These are phyloP conservation scores for Vararia minispora DNA, from an alignment of 768 basidiomycete genomes.

Conservation along the genomic window DNA sequence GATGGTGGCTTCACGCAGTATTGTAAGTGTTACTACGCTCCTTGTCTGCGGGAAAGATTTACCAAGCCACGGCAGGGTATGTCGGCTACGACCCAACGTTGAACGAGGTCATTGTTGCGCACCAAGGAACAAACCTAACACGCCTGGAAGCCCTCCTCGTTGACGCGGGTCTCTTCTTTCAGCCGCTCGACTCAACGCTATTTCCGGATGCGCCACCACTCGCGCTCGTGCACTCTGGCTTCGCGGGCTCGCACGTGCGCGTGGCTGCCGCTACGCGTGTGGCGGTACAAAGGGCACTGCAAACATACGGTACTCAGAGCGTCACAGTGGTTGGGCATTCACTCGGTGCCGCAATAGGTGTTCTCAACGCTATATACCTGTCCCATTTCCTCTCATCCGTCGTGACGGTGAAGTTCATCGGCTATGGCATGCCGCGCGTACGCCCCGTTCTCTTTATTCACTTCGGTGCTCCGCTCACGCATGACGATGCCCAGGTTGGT, in stretches of 20 bases:
- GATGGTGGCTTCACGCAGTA: too few relatives aligned
- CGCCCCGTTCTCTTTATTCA: slow-evolving; percentile 23
- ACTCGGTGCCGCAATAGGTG: slow-evolving; percentile 18
- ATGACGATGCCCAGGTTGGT: too few relatives aligned
- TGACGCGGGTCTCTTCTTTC: slow-evolving; percentile 12
- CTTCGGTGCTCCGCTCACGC: too few relatives aligned
- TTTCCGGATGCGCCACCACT: slow-evolving; percentile 40
- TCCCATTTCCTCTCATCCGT: slow-evolving; percentile 15
- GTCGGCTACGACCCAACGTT: slow-evolving; percentile 44
- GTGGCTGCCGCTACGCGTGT: slow-evolving; percentile 29
- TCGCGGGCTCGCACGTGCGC: slow-evolving; percentile 31
- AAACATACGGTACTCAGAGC: slow-evolving; percentile 22
- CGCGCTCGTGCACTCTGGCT: slow-evolving; percentile 40
- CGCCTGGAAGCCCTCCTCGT: slow-evolving; percentile 28
- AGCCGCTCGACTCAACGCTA: slow-evolving; percentile 29
- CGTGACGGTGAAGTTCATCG: slow-evolving; percentile 28
- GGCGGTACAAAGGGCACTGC: slow-evolving; percentile 30
- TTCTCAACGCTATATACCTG: slow-evolving; percentile 20
- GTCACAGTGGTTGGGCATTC: slow-evolving; percentile 32
- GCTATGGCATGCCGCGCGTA: slow-evolving; percentile 40
- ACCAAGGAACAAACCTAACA: slow-evolving; percentile 47
- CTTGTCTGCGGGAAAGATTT: too few relatives aligned
- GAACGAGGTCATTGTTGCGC: slow-evolving; percentile 42
- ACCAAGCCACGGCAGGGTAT: too few relatives aligned
- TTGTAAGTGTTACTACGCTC: too few relatives aligned